These are phyloP conservation scores for Sphagnum contortum DNA, from an alignment of 225 moss, liverwort and hornwort species.

Conservation along the genomic window DNA sequence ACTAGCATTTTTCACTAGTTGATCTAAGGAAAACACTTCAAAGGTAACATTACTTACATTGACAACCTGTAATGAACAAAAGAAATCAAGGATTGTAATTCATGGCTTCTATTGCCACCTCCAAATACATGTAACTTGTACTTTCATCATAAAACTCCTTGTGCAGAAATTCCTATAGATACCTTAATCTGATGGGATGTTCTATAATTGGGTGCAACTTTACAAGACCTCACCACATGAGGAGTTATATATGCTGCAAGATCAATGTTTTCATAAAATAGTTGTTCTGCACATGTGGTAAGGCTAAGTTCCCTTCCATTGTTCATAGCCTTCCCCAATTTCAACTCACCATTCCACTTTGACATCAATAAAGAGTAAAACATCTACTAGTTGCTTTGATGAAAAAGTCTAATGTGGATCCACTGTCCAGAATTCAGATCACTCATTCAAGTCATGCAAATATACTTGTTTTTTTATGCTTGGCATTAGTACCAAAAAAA, in stretches of 20 bases:
- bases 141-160: too few relatives aligned
- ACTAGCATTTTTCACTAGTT: conserved; percentile 42
- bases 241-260: conserved; percentile 69
- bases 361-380: conserved; percentile 69
- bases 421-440: conserved; percentile 22
- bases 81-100: not conserved
- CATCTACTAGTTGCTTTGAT: conserved; percentile 25
- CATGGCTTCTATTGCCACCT: not conserved
- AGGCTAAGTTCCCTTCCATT: conserved; percentile 72
- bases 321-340: conserved; percentile 49
- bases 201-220: not conserved
- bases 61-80: conserved; percentile 38
- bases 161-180: too few relatives aligned
- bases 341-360: conserved; percentile 46
- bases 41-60: conserved; percentile 55
- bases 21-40: conserved; percentile 29
- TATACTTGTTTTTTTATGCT: too few relatives aligned
- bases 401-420: conserved; percentile 47
- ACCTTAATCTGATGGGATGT: too few relatives aligned
- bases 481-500: too few relatives aligned
- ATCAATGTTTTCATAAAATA: conserved; percentile 74
- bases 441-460: too few relatives aligned
- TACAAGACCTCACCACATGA: conserved; percentile 55
- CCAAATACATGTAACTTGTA: too few relatives aligned
- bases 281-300: conserved; percentile 71